Evolutionary conservation across 257 asterid genomes (phyloP).

Genomic region (Galeopsis tetrahit): DNA sequence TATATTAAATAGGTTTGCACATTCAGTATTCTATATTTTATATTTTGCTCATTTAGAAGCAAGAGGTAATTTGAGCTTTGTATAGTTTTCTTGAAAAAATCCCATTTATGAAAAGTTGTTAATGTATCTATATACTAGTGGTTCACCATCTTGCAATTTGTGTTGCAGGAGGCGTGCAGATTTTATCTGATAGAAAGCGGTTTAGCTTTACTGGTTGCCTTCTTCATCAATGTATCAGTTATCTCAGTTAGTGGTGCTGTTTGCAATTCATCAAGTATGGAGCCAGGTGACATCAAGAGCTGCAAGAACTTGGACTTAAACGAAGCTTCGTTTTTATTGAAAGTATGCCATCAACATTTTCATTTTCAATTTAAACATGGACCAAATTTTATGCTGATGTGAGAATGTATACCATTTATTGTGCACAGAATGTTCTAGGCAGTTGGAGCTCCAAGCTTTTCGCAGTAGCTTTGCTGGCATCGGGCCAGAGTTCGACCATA

Average conservation of each 20-base stretch:
- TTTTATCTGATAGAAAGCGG: constrained; percentile 90
- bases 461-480: constrained; percentile 93
- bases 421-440: constrained; percentile 75
- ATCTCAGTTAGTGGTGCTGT: constrained; percentile 95
- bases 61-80: neutral
- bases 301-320: constrained; percentile 86
- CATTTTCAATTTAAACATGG: neutral
- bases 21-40: neutral
- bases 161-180: constrained; percentile 87
- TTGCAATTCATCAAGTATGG: constrained; percentile 71
- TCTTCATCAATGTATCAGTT: constrained; percentile 83
- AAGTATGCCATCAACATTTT: constrained; percentile 44
- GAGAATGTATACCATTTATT: neutral
- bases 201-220: constrained; percentile 83
- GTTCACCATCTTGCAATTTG: neutral
- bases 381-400: neutral
- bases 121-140: no score
- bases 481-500: constrained; percentile 97
- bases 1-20: neutral
- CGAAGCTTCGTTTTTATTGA: constrained; percentile 85
- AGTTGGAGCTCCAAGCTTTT: constrained; percentile 96
- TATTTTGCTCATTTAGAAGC: neutral
- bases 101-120: neutral
- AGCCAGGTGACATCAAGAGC: constrained; percentile 56
- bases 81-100: neutral